Percentiles rank a stretch among this genome's conserved stretches.
phyloP scores from a whole-genome alignment of 805 yeast genomes.

The Yarrowia sp. region DNA sequence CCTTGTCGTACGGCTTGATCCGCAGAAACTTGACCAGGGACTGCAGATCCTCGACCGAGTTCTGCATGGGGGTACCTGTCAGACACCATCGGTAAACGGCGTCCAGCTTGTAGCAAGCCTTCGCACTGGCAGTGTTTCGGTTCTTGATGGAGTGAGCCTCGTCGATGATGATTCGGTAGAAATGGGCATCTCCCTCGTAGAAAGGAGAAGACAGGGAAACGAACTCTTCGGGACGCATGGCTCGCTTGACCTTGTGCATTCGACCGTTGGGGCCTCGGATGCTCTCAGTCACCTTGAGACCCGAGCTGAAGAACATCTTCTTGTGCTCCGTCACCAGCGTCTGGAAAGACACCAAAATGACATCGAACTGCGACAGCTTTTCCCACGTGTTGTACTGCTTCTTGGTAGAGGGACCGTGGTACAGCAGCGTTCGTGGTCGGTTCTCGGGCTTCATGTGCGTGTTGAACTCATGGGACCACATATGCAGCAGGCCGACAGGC shows the following conservation, averaged over 20 bases:
- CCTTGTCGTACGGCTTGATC: slow-evolving; percentile 26
- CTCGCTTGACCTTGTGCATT: background rate
- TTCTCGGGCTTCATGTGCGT: slow-evolving; percentile 25
- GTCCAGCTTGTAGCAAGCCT: slow-evolving; percentile 46
- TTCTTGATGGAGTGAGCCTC: slow-evolving; percentile 66
- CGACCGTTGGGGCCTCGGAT: background rate
- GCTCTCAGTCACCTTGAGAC: background rate
- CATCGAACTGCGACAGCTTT: slow-evolving; percentile 42
- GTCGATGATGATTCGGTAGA: slow-evolving; percentile 53
- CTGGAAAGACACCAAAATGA: slow-evolving; percentile 2
- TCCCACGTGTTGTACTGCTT: slow-evolving; percentile 35
- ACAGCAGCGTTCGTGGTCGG: slow-evolving; percentile 24
- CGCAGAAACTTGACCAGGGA: slow-evolving; percentile 48
- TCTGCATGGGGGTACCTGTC: slow-evolving; percentile 67
- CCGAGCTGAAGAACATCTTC: slow-evolving; percentile 8
- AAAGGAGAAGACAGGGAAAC: background rate
- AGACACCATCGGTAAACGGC: slow-evolving; percentile 54
- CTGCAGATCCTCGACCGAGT: slow-evolving; percentile 52
- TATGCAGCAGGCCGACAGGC: slow-evolving; percentile 45
- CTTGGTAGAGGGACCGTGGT: slow-evolving; percentile 34
- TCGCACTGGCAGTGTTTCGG: slow-evolving; percentile 46
- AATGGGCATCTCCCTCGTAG: slow-evolving; percentile 1
- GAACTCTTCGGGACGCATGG: slow-evolving; percentile 12
- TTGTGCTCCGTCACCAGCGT: slow-evolving; percentile 19
- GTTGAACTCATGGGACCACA: slow-evolving; percentile 45